Percentiles rank a stretch among this genome's conserved stretches.
These are phyloP conservation scores for Leishmania aethiopica DNA, from an alignment of 208 protist genomes.

Conservation along the genomic window DNA sequence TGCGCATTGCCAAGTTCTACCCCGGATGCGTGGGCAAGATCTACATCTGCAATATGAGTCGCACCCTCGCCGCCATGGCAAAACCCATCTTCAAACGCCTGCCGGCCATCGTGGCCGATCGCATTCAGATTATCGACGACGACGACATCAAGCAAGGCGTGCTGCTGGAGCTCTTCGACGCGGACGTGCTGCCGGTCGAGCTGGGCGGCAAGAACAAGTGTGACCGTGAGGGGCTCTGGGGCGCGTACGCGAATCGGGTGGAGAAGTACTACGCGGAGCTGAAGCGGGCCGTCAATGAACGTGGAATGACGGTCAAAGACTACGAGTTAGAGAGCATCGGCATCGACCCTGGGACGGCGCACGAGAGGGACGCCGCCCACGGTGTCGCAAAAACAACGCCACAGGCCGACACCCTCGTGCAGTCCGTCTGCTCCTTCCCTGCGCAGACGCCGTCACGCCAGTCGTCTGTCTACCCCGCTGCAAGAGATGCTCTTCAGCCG, in stretches of 20 bases:
- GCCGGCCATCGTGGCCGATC: conserved; percentile 60
- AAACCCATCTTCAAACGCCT: conserved; percentile 67
- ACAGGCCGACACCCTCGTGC: conserved; percentile 17
- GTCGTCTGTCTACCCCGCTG: not conserved
- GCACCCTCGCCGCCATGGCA: conserved; percentile 44
- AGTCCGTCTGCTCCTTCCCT: conserved; percentile 19
- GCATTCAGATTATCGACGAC: conserved; percentile 55
- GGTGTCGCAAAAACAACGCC: not conserved
- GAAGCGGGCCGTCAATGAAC: conserved; percentile 44
- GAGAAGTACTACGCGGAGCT: conserved; percentile 60
- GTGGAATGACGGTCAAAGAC: conserved; percentile 70
- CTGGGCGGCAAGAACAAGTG: conserved; percentile 69
- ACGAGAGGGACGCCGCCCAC: not conserved
- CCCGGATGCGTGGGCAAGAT: conserved; percentile 66
- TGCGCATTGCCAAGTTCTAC: conserved; percentile 75
- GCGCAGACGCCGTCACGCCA: conserved; percentile 7
- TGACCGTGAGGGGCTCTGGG: conserved; percentile 46
- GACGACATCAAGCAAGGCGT: conserved; percentile 41
- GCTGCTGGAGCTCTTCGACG: conserved; percentile 62
- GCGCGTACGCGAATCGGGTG: conserved; percentile 33
- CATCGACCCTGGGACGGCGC: conserved; percentile 10
- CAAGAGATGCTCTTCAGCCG: not conserved
- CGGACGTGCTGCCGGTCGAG: conserved; percentile 48
- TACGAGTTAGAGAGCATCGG: conserved; percentile 59
- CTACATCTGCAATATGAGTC: conserved; percentile 76